These are phyloP conservation scores for Mucor sp. DNA, from an alignment of 371 early-diverging fungal species.

Conservation along the genomic window DNA sequence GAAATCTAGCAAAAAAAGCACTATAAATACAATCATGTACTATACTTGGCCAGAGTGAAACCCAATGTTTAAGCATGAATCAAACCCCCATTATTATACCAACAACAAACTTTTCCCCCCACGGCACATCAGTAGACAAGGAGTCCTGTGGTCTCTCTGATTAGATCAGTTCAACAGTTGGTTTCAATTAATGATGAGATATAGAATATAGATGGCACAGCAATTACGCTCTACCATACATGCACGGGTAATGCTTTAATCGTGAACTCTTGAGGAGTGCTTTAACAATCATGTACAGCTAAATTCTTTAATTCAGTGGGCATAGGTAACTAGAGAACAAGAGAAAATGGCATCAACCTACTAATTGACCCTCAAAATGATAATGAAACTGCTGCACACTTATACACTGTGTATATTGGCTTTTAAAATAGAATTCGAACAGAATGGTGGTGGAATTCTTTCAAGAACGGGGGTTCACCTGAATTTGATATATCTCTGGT, in stretches of 20 bases:
- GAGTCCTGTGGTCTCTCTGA: not conserved
- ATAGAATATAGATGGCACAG: not conserved
- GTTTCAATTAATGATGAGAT: not conserved
- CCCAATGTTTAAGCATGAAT: not conserved
- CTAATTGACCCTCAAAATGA: not conserved
- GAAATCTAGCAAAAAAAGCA: no score
- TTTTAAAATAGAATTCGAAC: not conserved
- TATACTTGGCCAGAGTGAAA: not conserved
- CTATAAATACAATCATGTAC: not conserved
- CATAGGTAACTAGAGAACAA: not conserved
- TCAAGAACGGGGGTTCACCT: not conserved
- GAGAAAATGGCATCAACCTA: not conserved
- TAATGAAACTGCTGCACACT: not conserved
- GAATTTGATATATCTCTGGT: not conserved
- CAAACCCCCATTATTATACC: not conserved
- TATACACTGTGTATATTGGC: not conserved
- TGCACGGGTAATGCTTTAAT: not conserved
- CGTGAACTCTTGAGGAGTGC: not conserved
- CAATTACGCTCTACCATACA: no score
- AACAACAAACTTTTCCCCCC: not conserved
- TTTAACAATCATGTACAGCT: no score
- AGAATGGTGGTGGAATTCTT: not conserved
- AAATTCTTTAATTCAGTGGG: no score
- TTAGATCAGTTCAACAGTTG: not conserved
- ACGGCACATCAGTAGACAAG: not conserved